A percentile compares a stretch with the other conserved stretches of the same genome.
phyloP scores from a whole-genome alignment of 352 stramenopile genomes.

The Globisporangium irregulare region DNA sequence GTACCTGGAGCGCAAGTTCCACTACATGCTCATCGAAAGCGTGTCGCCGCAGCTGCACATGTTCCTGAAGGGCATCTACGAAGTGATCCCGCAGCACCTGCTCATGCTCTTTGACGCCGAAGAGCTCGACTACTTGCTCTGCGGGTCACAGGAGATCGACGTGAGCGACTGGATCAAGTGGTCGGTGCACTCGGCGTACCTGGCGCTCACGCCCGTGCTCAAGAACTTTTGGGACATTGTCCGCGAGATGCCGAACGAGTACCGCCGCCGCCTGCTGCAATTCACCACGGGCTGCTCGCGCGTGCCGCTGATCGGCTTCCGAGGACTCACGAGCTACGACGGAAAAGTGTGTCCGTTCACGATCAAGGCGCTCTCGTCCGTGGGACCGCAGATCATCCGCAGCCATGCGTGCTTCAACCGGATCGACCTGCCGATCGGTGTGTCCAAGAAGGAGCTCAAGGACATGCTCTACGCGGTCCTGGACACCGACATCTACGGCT shows the following conservation, averaged over 20 bases:
- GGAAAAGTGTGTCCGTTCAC: slow-evolving; percentile 74
- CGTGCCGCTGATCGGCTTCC: slow-evolving; percentile 73
- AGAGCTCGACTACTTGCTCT: slow-evolving; percentile 96
- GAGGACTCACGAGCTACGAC: slow-evolving; percentile 77
- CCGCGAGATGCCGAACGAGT: slow-evolving; percentile 80
- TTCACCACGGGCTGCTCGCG: slow-evolving; percentile 81
- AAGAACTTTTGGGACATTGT: slow-evolving; percentile 82
- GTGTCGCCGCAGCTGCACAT: slow-evolving; percentile 87
- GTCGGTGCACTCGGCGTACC: slow-evolving; percentile 47
- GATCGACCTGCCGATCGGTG: slow-evolving; percentile 95
- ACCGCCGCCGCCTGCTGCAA: slow-evolving; percentile 66
- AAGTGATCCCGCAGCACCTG: slow-evolving; percentile 92
- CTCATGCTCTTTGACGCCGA: slow-evolving; percentile 96
- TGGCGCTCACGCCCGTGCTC: slow-evolving; percentile 33
- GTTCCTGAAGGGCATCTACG: slow-evolving; percentile 95
- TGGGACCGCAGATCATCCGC: slow-evolving; percentile 54
- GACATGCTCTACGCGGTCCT: slow-evolving; percentile 59
- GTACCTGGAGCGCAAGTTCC: slow-evolving; percentile 91
- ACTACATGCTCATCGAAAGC: slow-evolving; percentile 92
- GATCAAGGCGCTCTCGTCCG: slow-evolving; percentile 49
- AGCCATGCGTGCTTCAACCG: slow-evolving; percentile 83
- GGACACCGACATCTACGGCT: slow-evolving; percentile 65
- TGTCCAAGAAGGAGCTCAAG: slow-evolving; percentile 82
- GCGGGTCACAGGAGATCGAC: slow-evolving; percentile 91
- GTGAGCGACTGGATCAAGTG: slow-evolving; percentile 93